Conservation (phyloP, 1,284 basidiomycete genomes). For the Rhodofomes roseus region DNA sequence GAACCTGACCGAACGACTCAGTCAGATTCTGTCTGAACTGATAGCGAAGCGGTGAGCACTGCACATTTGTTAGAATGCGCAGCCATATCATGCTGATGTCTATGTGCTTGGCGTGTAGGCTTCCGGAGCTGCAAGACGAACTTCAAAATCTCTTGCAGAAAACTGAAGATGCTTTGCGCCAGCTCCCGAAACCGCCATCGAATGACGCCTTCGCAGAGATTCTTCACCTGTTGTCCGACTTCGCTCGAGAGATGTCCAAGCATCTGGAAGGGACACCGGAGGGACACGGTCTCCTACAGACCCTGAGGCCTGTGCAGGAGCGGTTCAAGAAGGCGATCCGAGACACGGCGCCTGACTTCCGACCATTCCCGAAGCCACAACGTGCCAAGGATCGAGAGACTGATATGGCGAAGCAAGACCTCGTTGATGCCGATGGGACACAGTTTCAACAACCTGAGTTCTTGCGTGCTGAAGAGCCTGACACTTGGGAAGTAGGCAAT, state of each 20-base stretch:
- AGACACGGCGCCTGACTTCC: slow-evolving; percentile 47
- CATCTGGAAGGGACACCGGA: slow-evolving; percentile 51
- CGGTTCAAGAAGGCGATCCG: slow-evolving; percentile 46
- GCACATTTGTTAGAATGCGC: not conserved
- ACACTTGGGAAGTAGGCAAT: slow-evolving; percentile 6
- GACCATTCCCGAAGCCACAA: slow-evolving; percentile 25
- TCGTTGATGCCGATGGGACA: not conserved
- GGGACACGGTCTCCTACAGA: slow-evolving; percentile 48
- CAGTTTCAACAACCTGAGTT: slow-evolving; percentile 33
- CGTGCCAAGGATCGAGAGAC: not conserved
- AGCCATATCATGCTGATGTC: not conserved
- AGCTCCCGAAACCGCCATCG: slow-evolving; percentile 53
- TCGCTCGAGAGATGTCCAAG: slow-evolving; percentile 40
- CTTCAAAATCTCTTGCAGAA: slow-evolving; percentile 40
- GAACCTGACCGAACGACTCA: slow-evolving; percentile 44
- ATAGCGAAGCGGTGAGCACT: slow-evolving; percentile 40
- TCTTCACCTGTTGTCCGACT: slow-evolving; percentile 40
- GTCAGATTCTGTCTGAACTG: slow-evolving; percentile 30
- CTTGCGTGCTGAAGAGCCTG: slow-evolving; percentile 35
- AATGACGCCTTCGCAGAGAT: slow-evolving; percentile 55
- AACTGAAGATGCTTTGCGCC: slow-evolving; percentile 34
- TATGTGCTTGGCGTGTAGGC: slow-evolving; percentile 33
- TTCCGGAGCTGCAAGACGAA: slow-evolving; percentile 58
- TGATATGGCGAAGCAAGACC: slow-evolving; percentile 9
- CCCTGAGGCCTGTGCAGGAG: slow-evolving; percentile 46